Conservation (phyloP, 306 rosid genomes). For the Prunus mira region DNA sequence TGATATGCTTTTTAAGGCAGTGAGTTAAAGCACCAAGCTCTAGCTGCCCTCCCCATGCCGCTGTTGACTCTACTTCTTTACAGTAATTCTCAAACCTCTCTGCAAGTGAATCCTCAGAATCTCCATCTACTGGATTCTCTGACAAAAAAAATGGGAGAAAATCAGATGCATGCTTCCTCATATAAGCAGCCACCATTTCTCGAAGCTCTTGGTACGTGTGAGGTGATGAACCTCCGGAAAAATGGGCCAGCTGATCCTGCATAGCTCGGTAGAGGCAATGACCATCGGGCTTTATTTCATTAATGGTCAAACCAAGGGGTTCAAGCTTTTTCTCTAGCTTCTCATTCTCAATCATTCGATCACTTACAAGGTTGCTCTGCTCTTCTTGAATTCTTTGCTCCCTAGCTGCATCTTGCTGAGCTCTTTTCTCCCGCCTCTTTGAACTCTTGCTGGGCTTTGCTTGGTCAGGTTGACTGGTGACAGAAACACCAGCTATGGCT, state of each 20-base stretch:
- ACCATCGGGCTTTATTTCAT: constrained; percentile 89
- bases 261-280: constrained; percentile 95
- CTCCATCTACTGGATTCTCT: constrained; percentile 49
- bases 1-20: constrained; percentile 74
- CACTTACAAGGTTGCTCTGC: constrained; percentile 65
- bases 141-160: constrained; percentile 81
- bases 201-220: constrained; percentile 73
- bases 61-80: constrained; percentile 80
- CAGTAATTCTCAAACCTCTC: constrained; percentile 77
- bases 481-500: constrained; percentile 86
- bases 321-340: constrained; percentile 71
- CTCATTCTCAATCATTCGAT: constrained; percentile 70
- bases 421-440: constrained; percentile 65
- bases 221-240: constrained; percentile 59
- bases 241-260: constrained; percentile 64
- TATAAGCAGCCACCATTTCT: constrained; percentile 68
- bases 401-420: constrained; percentile 85
- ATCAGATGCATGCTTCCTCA: constrained; percentile 66
- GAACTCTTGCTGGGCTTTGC: constrained; percentile 66
- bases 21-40: constrained; percentile 92
- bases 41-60: constrained; percentile 97
- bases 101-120: constrained; percentile 44
- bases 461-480: constrained; percentile 52
- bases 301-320: constrained; percentile 71
- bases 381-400: constrained; percentile 86